Evolutionary conservation across 768 basidiomycete genomes (phyloP).

Genomic region (Solioccasus polychromus): DNA sequence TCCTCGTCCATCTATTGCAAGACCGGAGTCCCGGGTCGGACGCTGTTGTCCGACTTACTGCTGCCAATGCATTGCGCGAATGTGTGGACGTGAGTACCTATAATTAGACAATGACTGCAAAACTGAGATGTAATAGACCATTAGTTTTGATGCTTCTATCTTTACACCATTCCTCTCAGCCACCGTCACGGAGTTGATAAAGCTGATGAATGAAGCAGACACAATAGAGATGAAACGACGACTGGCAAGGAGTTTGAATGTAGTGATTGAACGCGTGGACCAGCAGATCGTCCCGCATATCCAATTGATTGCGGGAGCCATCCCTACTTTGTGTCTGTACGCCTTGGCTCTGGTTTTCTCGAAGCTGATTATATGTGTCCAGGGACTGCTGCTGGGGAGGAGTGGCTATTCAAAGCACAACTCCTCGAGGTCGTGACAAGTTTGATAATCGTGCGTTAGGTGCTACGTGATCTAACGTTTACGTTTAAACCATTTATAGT

Average conservation of each 20-base stretch:
- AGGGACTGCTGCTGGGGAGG: slow-evolving; percentile 70
- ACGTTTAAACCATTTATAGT: slow-evolving; percentile 39
- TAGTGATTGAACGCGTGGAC: slow-evolving; percentile 55
- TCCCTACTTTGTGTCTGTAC: slow-evolving; percentile 69
- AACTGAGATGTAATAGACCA: slow-evolving; percentile 41
- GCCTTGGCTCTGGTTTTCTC: not conserved
- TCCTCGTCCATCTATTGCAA: slow-evolving; percentile 72
- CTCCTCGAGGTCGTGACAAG: slow-evolving; percentile 69
- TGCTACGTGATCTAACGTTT: not conserved
- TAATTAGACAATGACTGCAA: not conserved
- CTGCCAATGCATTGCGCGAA: slow-evolving; percentile 74
- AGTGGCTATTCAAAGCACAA: slow-evolving; percentile 69
- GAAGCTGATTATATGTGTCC: slow-evolving; percentile 10
- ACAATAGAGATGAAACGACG: slow-evolving; percentile 75
- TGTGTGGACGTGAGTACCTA: slow-evolving; percentile 75
- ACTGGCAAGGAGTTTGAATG: slow-evolving; percentile 66
- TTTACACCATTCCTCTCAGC: slow-evolving; percentile 70
- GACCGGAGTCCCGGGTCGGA: slow-evolving; percentile 72
- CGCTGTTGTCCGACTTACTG: slow-evolving; percentile 81
- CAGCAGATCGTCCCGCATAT: slow-evolving; percentile 68
- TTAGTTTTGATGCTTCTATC: slow-evolving; percentile 55
- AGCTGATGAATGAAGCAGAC: slow-evolving; percentile 68
- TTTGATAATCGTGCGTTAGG: slow-evolving; percentile 55
- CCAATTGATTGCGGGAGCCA: slow-evolving; percentile 53
- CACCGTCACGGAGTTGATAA: slow-evolving; percentile 63